Conservation (phyloP, 192 early-diverging fungal species). For the Funneliformis mosseae region DNA sequence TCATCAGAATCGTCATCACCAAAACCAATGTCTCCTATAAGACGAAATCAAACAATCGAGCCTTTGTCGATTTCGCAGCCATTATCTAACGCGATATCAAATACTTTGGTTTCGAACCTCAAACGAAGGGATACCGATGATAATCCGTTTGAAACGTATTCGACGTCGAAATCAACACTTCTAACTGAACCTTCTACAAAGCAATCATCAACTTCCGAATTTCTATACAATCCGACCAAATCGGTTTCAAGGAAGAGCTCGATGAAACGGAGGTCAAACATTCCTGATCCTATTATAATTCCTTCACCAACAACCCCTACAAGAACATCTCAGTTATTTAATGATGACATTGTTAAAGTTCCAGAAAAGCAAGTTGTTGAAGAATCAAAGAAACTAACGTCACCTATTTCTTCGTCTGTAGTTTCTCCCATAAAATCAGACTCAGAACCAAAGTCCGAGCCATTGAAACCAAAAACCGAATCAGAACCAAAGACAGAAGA, state of each 20-base stretch:
- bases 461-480: neutral
- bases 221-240: neutral
- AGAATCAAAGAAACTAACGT: neutral
- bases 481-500: no score
- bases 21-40: neutral
- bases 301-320: neutral
- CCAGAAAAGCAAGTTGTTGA: neutral
- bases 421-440: neutral
- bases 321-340: neutral
- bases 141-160: neutral
- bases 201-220: neutral
- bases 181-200: neutral
- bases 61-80: neutral
- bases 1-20: neutral
- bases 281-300: neutral
- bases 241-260: neutral
- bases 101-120: neutral
- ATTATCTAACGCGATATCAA: neutral
- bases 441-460: neutral
- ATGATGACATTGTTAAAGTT: neutral
- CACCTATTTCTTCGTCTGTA: neutral
- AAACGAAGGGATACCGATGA: neutral
- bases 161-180: neutral
- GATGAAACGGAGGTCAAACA: neutral
- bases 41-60: neutral